Evolutionary conservation across 805 yeast species (phyloP).

Genomic region (Ogataea siamensis): DNA sequence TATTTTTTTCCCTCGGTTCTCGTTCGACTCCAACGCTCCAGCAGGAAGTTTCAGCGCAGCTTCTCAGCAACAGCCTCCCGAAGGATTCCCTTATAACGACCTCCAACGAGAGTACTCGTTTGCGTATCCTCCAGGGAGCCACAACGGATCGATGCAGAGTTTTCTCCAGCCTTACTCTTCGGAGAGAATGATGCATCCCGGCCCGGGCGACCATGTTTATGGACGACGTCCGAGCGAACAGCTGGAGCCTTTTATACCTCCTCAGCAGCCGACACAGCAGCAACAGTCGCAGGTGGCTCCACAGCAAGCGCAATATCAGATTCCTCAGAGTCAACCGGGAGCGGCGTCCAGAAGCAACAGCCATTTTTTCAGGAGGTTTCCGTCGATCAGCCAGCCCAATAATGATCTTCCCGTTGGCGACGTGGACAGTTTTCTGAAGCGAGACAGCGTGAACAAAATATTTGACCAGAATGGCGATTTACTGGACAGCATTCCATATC

Average conservation of each 20-base stretch:
- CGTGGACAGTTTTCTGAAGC: conserved; percentile 36
- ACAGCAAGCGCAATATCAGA: conserved; percentile 15
- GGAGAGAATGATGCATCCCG: conserved; percentile 24
- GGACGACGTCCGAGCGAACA: conserved; percentile 49
- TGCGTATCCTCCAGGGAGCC: conserved; percentile 25
- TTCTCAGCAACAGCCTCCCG: conserved; percentile 18
- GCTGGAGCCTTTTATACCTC: conserved; percentile 45
- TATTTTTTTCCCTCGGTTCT: conserved; percentile 30
- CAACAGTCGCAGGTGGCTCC: conserved; percentile 14
- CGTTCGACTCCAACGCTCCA: conserved; percentile 27
- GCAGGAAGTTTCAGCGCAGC: conserved; percentile 19
- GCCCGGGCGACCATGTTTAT: conserved; percentile 26
- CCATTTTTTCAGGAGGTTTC: conserved; percentile 31
- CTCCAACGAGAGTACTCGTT: conserved; percentile 30
- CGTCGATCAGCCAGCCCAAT: conserved; percentile 30
- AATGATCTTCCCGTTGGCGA: conserved; percentile 30
- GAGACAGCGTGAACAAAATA: conserved; percentile 33
- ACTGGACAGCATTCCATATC: conserved; percentile 28
- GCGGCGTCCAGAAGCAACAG: conserved; percentile 30
- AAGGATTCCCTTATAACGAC: conserved; percentile 25
- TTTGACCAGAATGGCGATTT: conserved; percentile 29
- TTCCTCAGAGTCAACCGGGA: conserved; percentile 17
- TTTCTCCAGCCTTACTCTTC: conserved; percentile 29
- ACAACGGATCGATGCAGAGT: conserved; percentile 19
- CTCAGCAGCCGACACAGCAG: conserved; percentile 15